Base-by-base conservation (phyloP, 2,329 filamentous ascomycete species). In the Tolypocladium pustulatum region DNA sequence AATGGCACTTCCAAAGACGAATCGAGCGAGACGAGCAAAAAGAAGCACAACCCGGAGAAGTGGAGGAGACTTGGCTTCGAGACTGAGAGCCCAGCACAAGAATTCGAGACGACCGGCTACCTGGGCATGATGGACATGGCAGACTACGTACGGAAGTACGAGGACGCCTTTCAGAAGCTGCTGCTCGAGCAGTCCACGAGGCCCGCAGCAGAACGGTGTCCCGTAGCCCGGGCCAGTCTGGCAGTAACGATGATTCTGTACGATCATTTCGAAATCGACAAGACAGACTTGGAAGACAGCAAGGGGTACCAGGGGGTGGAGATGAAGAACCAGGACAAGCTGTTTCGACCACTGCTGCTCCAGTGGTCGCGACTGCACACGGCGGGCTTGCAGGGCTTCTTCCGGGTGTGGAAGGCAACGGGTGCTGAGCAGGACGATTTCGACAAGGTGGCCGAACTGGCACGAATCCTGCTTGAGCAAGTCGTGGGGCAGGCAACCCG, bases 101-200 rank as follows among this genome's bases (percentile, higher is more conserved):
- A 99, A 65, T 97, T 99, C 68, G 86, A 91, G 25, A 78, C 84
- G 43, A 88, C 89, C 34, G 94, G 94, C 0, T 97, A 92, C 70
- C 74, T 99, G 57, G 94, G 94, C 34, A 90, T 99, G 84, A 97
- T 99, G 92, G 94, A 99, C 71, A 74, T 99, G 67, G 90, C 91
- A 2, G 92, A 97, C 72, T 99, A 91, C 70, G 91, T 96, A 55
- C 84, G 89, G 67, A 96, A 91, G 69, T 87, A 96, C 68, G 91
- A 96, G 71, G 92, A 97, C 69, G 85, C 85, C 13, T 97, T 96
- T 65, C 92, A 96, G 70, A 97, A 96, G 74, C 79, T 96, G 65
- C 76, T 99, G 20, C 77, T 97, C 40, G 94, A 99, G 73, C 94
- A 99, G 73, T 88, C 90, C 4, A 85, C 87, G 8, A 85, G 85